A percentile compares a stretch with the other conserved stretches of the same genome.
phyloP scores from a whole-genome alignment of 352 stramenopile genomes.

The Globisporangium yorkense region DNA sequence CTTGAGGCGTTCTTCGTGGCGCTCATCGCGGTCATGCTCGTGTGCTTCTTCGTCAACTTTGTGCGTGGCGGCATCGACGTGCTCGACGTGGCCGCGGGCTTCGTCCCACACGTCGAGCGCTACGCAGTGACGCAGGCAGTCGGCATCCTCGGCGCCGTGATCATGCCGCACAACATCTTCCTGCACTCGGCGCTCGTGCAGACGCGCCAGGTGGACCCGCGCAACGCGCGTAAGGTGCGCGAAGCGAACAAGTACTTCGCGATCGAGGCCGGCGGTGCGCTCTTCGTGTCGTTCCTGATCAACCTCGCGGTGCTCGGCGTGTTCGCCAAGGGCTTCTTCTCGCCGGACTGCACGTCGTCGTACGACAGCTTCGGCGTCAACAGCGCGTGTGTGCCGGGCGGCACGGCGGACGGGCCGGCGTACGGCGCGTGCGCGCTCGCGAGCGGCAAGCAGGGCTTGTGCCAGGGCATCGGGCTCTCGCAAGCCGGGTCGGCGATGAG shows the following conservation, averaged over 20 bases:
- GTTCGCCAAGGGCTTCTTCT: constrained; percentile 93
- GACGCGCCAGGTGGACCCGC: constrained; percentile 45
- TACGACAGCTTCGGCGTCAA: constrained; percentile 49
- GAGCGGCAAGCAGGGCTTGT: constrained; percentile 58
- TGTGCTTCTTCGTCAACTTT: constrained; percentile 92
- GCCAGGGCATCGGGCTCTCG: constrained; percentile 86
- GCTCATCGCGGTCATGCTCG: constrained; percentile 92
- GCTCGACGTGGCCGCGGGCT: constrained; percentile 68
- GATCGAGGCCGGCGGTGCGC: constrained; percentile 88
- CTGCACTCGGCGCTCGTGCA: constrained; percentile 86
- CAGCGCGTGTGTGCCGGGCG: constrained; percentile 63
- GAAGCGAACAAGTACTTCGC: constrained; percentile 94
- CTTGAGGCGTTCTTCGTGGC: constrained; percentile 91
- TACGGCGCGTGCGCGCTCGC: constrained; percentile 53
- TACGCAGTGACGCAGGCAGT: constrained; percentile 84
- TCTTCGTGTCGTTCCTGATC: constrained; percentile 94
- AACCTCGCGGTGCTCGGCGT: constrained; percentile 92
- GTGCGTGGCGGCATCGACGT: constrained; percentile 66
- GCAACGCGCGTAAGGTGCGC: constrained; percentile 52
- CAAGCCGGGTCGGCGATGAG: constrained; percentile 76
- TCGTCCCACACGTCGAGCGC: constrained; percentile 66
- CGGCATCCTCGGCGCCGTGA: constrained; percentile 91
- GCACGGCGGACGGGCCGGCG: constrained; percentile 31
- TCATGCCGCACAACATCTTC: constrained; percentile 94
- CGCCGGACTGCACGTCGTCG: constrained; percentile 50